A percentile compares a stretch with the other conserved stretches of the same genome.
phyloP scores from a whole-genome alignment of 169 alveolate species.

The Plasmodium billcollinsi region DNA sequence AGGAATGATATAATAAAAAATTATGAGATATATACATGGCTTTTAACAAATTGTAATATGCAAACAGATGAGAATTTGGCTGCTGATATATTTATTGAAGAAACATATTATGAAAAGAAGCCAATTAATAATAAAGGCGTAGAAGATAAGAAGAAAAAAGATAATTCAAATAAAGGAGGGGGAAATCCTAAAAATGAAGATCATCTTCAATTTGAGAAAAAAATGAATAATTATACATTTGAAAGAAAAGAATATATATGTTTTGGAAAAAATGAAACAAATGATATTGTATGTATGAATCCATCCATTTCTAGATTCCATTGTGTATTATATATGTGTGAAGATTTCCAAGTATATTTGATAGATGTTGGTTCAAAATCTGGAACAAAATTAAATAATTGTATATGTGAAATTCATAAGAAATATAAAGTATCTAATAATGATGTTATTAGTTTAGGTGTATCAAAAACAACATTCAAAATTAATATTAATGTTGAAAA shows the following conservation, averaged over 20 bases:
- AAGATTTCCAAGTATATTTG: slow-evolving; percentile 58
- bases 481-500: slow-evolving; percentile 45
- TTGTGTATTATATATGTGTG: slow-evolving; percentile 47
- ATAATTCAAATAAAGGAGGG: neutral
- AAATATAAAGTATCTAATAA: slow-evolving; percentile 56
- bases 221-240: slow-evolving; percentile 44
- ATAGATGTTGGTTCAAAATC: slow-evolving; percentile 76
- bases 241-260: slow-evolving; percentile 68
- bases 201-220: slow-evolving; percentile 19
- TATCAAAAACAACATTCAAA: slow-evolving; percentile 70
- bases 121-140: slow-evolving; percentile 6
- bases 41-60: slow-evolving; percentile 61
- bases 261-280: slow-evolving; percentile 66
- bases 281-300: slow-evolving; percentile 74
- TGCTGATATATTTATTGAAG: slow-evolving; percentile 53
- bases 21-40: slow-evolving; percentile 62
- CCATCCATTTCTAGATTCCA: slow-evolving; percentile 77
- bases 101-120: slow-evolving; percentile 53
- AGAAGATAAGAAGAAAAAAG: slow-evolving; percentile 36
- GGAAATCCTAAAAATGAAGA: neutral
- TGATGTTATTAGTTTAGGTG: slow-evolving; percentile 68
- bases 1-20: slow-evolving; percentile 76
- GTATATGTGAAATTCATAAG: slow-evolving; percentile 35
- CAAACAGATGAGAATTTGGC: slow-evolving; percentile 66
- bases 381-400: slow-evolving; percentile 49